Base-by-base conservation (phyloP, 2,329 filamentous ascomycete genomes). In the Hypoxylon sp. region DNA sequence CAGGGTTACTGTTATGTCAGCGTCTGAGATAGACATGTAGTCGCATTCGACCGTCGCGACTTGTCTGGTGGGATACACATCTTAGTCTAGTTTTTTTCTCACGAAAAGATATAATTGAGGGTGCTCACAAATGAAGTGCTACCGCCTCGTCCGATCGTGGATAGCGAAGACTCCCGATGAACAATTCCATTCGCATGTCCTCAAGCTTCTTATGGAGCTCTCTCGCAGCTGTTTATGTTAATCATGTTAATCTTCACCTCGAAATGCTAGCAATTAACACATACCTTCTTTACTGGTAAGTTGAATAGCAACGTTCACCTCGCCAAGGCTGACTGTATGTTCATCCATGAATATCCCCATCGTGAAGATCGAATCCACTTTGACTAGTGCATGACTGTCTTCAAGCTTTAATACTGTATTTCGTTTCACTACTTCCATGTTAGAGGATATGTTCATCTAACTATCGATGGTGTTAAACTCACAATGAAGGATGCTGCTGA, bases 41-140 rank as follows among this genome's bases (percentile, higher is more conserved):
- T 76, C 75, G 33, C 69, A 71, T 49, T 74, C 63, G 11, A 77
- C 73, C 31, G 64, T 49, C 0, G 67, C 69, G 2, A 65, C 65
- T 64, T 73, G 72, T 13, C 75, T 77, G n/a, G 33, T 27, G 35
- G 17, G 8, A 14, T 10, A 10, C 6, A 14, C 5, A 31, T 30
- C 3, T 37, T 13, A 37, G 27, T 31, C 17, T 25, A 25, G 6
- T n/a, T 11, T 11, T 11, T 7, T 31, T 13, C 11, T 30, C 27
- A 11, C 27, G 2, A 25, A 13, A 49, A 17, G 20, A 37, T 35
- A 30, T 49, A 11, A 4, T 17, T 5, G 6, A 11, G 33, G n/a
- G 14, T 27, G 30, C 50, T 55, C 20, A 73, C 64, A 70, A 46
- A 33, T 55, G 63, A 14, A 73, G 48, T 11, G 64, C 37, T 13